phyloP scores from a whole-genome alignment of 257 asterid genomes.

The Henckelia pumila region DNA sequence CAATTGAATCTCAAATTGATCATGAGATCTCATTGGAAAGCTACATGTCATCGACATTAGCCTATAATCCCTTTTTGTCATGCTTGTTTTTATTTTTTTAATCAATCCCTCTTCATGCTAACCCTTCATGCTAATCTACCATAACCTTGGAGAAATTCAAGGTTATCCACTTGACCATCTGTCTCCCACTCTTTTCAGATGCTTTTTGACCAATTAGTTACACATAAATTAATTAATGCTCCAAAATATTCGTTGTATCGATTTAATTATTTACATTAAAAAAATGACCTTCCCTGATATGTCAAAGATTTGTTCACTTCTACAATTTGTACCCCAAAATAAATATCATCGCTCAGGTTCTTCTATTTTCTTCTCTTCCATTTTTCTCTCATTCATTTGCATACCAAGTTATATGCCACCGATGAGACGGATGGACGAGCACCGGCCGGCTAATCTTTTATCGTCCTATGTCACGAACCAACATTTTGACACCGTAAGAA shows the following conservation, averaged over 20 bases:
- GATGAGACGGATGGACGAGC: conserved; percentile 30
- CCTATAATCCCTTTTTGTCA: too few relatives aligned
- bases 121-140: not conserved
- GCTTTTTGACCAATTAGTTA: too few relatives aligned
- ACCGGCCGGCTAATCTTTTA: conserved; percentile 1
- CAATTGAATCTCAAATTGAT: too few relatives aligned
- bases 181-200: not conserved
- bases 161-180: conserved; percentile 25
- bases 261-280: too few relatives aligned
- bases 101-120: too few relatives aligned
- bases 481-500: not conserved
- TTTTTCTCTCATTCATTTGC: conserved; percentile 26
- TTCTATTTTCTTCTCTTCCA: not conserved
- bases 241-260: too few relatives aligned
- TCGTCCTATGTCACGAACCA: conserved; percentile 18
- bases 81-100: too few relatives aligned
- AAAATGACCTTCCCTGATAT: too few relatives aligned
- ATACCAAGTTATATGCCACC: not conserved
- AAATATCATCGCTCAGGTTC: not conserved
- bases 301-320: too few relatives aligned
- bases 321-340: not conserved
- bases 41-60: too few relatives aligned
- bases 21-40: too few relatives aligned
- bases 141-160: conserved; percentile 23
- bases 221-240: too few relatives aligned